Percentiles rank a stretch among this genome's conserved stretches.
Conservation (phyloP, 768 basidiomycete species). For the Russula sp. region DNA sequence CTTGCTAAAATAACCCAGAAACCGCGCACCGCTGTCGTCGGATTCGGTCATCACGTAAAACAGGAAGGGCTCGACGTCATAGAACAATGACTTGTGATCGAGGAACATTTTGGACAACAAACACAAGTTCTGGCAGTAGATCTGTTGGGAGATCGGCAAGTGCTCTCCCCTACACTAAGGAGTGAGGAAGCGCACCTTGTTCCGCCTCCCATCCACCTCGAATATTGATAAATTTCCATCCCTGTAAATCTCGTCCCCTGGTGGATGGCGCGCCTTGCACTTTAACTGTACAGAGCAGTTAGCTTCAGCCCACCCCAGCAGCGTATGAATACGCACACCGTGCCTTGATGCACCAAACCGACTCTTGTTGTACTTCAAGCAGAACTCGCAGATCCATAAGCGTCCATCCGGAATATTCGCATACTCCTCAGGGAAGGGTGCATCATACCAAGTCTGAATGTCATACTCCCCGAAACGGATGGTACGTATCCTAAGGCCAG, state of each 20-base stretch:
- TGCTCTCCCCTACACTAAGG: not conserved
- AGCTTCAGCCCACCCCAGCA: not conserved
- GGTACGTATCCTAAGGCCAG: slow-evolving; percentile 64
- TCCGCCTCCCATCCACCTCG: slow-evolving; percentile 96
- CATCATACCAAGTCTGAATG: slow-evolving; percentile 98
- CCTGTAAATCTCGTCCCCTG: slow-evolving; percentile 96
- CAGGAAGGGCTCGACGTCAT: slow-evolving; percentile 98
- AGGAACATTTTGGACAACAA: slow-evolving; percentile 98
- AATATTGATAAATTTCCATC: slow-evolving; percentile 86
- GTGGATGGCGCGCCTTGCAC: slow-evolving; percentile 91
- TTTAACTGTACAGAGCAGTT: slow-evolving; percentile 54
- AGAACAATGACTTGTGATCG: slow-evolving; percentile 97
- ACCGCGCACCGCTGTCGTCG: slow-evolving; percentile 84
- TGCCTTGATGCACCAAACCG: slow-evolving; percentile 80
- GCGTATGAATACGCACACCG: slow-evolving; percentile 46
- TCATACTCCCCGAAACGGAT: slow-evolving; percentile 90
- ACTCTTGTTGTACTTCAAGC: slow-evolving; percentile 96
- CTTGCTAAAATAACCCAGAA: slow-evolving; percentile 98
- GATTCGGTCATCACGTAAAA: slow-evolving; percentile 97
- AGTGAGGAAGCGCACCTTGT: slow-evolving; percentile 53
- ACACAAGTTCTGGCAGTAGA: slow-evolving; percentile 98
- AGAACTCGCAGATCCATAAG: slow-evolving; percentile 97
- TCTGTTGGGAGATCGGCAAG: slow-evolving; percentile 38
- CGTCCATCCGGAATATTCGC: slow-evolving; percentile 84
- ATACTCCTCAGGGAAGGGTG: slow-evolving; percentile 98